Evolutionary conservation across 2,329 filamentous ascomycete genomes (phyloP).

Genomic region (Aspergillus novofumigatus): DNA sequence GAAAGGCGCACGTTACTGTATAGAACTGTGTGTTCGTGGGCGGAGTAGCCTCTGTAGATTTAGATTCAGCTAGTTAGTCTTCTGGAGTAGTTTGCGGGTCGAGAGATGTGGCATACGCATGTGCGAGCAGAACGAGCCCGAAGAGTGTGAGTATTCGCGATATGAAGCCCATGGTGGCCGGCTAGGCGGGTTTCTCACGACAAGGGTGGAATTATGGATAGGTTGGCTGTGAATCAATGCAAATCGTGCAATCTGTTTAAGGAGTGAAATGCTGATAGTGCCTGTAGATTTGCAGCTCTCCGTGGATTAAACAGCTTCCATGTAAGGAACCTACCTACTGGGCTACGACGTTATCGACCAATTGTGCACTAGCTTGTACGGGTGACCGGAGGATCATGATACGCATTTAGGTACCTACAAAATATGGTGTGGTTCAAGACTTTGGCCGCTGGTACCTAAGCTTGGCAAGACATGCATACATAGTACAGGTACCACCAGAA

Average conservation of each 20-base stretch:
- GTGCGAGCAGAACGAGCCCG: slow-evolving; percentile 73
- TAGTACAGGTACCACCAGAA: not conserved
- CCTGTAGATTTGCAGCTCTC: too few relatives aligned
- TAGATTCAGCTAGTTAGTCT: not conserved
- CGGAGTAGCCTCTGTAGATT: slow-evolving; percentile 78
- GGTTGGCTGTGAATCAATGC: not conserved
- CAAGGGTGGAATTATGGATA: not conserved
- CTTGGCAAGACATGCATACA: not conserved
- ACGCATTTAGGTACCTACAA: not conserved
- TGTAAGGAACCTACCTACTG: not conserved
- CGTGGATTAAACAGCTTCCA: too few relatives aligned
- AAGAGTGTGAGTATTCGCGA: slow-evolving; percentile 67
- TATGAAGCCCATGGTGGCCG: slow-evolving; percentile 61
- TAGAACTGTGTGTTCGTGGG: slow-evolving; percentile 82
- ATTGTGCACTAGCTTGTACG: slow-evolving; percentile 6
- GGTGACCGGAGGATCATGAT: not conserved
- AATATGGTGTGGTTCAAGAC: not conserved
- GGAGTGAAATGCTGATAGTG: not conserved
- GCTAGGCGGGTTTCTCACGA: not conserved
- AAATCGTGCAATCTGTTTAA: too few relatives aligned
- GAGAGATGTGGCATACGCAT: slow-evolving; percentile 64
- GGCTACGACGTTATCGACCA: not conserved
- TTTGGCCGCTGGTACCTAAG: not conserved
- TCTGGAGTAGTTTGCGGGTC: not conserved
- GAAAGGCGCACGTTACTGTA: slow-evolving; percentile 53